phyloP scores from a whole-genome alignment of 2,329 filamentous ascomycete genomes.

The Cytospora piceicola region DNA sequence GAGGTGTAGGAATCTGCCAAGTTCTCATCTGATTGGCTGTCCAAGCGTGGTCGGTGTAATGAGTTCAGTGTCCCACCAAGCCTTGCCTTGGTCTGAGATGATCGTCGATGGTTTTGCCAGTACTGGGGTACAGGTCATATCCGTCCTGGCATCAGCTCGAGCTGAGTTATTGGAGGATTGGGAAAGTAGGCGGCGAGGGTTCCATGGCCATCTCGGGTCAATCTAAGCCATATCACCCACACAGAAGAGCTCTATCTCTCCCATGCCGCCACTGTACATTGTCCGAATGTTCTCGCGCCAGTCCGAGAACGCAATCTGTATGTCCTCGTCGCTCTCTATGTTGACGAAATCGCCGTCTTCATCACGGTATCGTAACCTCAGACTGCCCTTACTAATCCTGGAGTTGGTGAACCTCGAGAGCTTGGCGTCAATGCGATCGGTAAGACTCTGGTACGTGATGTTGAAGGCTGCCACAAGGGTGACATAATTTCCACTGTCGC shows the following conservation, averaged over 20 bases:
- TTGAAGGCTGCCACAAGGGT: slow-evolving; percentile 96
- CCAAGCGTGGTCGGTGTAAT: not conserved
- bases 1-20: not conserved
- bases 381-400: slow-evolving; percentile 78
- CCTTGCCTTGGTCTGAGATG: not conserved
- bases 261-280: slow-evolving; percentile 69
- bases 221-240: slow-evolving; percentile 51
- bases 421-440: slow-evolving; percentile 95
- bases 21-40: not conserved
- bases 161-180: not conserved
- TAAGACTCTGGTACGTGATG: slow-evolving; percentile 90
- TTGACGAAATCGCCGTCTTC: slow-evolving; percentile 92
- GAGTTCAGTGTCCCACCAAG: slow-evolving; percentile 10
- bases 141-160: not conserved
- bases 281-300: slow-evolving; percentile 75
- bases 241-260: slow-evolving; percentile 89
- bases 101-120: not conserved
- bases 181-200: slow-evolving; percentile 10
- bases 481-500: slow-evolving; percentile 81
- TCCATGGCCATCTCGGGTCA: slow-evolving; percentile 19
- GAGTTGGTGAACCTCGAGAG: slow-evolving; percentile 83
- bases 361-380: slow-evolving; percentile 89
- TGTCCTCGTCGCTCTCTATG: slow-evolving; percentile 94
- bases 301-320: slow-evolving; percentile 92
- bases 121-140: not conserved